These are phyloP conservation scores for Aschersonia sp. DNA, from an alignment of 2,329 filamentous ascomycete species.

Conservation along the genomic window DNA sequence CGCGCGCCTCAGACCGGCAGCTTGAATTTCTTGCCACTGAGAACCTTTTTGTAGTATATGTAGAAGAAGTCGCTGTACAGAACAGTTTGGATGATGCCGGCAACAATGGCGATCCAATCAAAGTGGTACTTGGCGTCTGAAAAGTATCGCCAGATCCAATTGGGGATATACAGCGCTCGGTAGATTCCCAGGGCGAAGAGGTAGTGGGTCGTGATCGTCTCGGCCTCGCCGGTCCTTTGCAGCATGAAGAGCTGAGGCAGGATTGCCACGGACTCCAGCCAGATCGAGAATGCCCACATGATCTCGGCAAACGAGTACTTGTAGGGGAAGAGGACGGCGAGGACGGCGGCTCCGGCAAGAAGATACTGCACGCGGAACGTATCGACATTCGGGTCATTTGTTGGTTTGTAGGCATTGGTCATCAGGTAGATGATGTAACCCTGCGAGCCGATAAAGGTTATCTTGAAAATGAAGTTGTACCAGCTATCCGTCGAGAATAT, in stretches of 20 bases:
- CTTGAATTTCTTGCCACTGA: conserved; percentile 82
- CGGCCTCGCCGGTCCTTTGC: conserved; percentile 90
- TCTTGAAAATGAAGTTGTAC: conserved; percentile 93
- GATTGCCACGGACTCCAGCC: conserved; percentile 94
- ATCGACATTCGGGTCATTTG: conserved; percentile 90
- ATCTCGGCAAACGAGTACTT: conserved; percentile 74
- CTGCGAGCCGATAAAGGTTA: conserved; percentile 82
- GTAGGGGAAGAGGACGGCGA: conserved; percentile 75
- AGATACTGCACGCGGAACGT: conserved; percentile 97
- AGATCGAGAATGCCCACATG: conserved; percentile 94
- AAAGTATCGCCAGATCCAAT: conserved; percentile 91
- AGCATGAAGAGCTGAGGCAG: conserved; percentile 97
- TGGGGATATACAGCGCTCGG: conserved; percentile 90
- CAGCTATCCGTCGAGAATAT: conserved; percentile 71
- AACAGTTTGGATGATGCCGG: conserved; percentile 83
- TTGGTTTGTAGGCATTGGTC: conserved; percentile 94
- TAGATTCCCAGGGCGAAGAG: conserved; percentile 87
- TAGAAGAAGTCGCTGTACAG: conserved; percentile 99
- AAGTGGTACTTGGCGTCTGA: conserved; percentile 55
- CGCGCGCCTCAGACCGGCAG: conserved; percentile 50
- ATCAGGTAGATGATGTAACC: conserved; percentile 96
- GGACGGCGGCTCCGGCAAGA: conserved; percentile 60
- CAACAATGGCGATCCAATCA: conserved; percentile 77
- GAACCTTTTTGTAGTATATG: conserved; percentile 95
- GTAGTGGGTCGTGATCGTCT: conserved; percentile 99